A percentile compares a stretch with the other conserved stretches of the same genome.
Conservation (phyloP, 148 eudicot genomes). For the Fagopyrum tataricum region DNA sequence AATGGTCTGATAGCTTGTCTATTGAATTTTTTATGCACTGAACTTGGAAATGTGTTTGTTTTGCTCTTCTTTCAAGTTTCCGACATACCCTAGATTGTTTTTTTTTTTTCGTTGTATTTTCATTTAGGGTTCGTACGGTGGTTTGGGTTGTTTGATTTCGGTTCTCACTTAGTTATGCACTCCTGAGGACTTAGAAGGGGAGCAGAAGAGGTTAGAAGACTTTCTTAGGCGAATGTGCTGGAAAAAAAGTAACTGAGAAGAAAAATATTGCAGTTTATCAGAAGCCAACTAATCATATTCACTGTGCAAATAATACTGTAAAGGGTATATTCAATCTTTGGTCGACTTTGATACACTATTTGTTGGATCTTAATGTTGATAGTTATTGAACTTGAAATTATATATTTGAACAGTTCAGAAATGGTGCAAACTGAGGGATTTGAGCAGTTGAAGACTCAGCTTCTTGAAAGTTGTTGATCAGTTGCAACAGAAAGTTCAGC, state of each 20-base stretch:
- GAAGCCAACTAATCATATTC: conserved; percentile 51
- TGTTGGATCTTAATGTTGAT: not conserved
- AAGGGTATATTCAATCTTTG: too few species aligned
- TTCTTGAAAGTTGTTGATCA: conserved; percentile 4
- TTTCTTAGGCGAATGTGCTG: conserved; percentile 46
- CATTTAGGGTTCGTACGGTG: too few species aligned
- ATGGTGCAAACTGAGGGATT: conserved; percentile 3
- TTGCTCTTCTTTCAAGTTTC: too few species aligned
- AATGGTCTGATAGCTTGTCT: too few species aligned
- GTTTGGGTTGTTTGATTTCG: too few species aligned
- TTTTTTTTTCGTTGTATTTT: too few species aligned
- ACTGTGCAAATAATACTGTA: too few species aligned
- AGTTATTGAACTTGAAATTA: not conserved
- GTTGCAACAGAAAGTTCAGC: conserved; percentile 12
- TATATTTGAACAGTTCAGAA: not conserved
- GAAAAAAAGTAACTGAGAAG: conserved; percentile 43
- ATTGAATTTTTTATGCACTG: too few species aligned
- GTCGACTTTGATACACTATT: too few species aligned
- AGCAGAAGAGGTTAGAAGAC: conserved; percentile 50
- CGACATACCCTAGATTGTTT: too few species aligned
- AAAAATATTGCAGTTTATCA: conserved; percentile 55
- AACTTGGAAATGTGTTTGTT: too few species aligned
- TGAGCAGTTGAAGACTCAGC: conserved; percentile 11
- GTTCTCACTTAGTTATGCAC: too few species aligned
- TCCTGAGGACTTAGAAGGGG: conserved; percentile 35